phyloP scores from a whole-genome alignment of 78 protist species.

The Speleostelium caveatum region DNA sequence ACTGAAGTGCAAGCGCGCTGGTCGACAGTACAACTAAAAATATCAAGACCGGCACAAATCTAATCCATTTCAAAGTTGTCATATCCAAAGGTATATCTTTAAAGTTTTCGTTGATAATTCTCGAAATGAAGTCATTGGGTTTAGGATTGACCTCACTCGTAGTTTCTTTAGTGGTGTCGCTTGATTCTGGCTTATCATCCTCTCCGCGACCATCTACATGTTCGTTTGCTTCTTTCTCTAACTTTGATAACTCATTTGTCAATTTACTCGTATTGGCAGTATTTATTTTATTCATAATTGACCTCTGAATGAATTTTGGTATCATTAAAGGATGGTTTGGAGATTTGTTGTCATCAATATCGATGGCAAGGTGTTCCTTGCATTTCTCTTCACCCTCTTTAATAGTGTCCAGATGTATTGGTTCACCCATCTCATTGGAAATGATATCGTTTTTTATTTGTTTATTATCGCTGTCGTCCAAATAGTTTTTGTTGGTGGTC shows the following conservation, averaged over 20 bases:
- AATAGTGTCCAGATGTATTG: too few relatives aligned
- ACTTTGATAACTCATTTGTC: neutral
- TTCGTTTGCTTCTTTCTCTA: neutral
- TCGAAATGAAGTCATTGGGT: too few relatives aligned
- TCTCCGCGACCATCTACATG: neutral
- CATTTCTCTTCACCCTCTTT: too few relatives aligned
- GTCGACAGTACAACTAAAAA: constrained; percentile 30
- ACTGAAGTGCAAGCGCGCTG: constrained; percentile 20
- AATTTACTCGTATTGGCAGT: neutral
- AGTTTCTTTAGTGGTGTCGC: too few relatives aligned
- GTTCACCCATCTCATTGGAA: too few relatives aligned
- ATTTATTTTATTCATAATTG: neutral
- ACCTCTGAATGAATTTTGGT: neutral
- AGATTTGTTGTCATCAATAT: too few relatives aligned
- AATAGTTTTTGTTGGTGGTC: too few relatives aligned
- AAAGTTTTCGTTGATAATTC: neutral
- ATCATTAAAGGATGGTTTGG: neutral
- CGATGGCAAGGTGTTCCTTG: too few relatives aligned
- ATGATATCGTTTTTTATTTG: too few relatives aligned
- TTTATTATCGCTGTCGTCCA: too few relatives aligned
- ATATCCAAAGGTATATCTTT: constrained; percentile 10
- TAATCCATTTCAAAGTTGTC: neutral
- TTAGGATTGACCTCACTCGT: too few relatives aligned
- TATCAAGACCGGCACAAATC: constrained; percentile 11
- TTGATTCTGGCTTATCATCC: too few relatives aligned